Evolutionary conservation across 2,329 filamentous ascomycete species (phyloP).

Genomic region (Pestalotiopsis sp.): DNA sequence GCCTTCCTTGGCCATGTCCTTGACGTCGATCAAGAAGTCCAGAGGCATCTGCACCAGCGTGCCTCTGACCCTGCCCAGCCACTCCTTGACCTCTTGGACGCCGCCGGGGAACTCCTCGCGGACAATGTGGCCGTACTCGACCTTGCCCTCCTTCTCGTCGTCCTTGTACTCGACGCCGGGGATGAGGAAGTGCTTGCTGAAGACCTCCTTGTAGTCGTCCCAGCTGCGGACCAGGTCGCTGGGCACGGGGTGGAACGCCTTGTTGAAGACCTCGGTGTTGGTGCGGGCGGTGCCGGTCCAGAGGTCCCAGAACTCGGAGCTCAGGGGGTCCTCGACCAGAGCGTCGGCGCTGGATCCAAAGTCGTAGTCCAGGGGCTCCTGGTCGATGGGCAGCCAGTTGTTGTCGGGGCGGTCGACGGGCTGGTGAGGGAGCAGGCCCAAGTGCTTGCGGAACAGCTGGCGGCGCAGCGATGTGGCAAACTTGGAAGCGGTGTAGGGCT

Average conservation of each 20-base stretch:
- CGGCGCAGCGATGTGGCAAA: slow-evolving; percentile 83
- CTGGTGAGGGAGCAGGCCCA: slow-evolving; percentile 80
- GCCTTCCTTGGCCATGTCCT: slow-evolving; percentile 85
- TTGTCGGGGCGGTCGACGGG: slow-evolving; percentile 65
- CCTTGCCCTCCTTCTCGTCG: slow-evolving; percentile 49
- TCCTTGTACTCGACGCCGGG: slow-evolving; percentile 46
- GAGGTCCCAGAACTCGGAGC: slow-evolving; percentile 66
- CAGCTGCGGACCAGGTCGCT: slow-evolving; percentile 69
- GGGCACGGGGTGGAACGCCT: slow-evolving; percentile 80
- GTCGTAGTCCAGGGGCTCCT: slow-evolving; percentile 72
- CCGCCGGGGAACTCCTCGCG: slow-evolving; percentile 76
- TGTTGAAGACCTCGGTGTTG: slow-evolving; percentile 81
- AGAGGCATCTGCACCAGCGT: slow-evolving; percentile 89
- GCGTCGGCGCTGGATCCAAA: slow-evolving; percentile 69
- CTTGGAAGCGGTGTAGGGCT: slow-evolving; percentile 69
- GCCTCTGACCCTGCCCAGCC: slow-evolving; percentile 67
- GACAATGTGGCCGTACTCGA: slow-evolving; percentile 87
- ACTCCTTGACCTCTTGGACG: slow-evolving; percentile 71
- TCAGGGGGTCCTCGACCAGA: slow-evolving; percentile 75
- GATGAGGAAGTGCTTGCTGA: slow-evolving; percentile 65
- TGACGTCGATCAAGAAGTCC: slow-evolving; percentile 76
- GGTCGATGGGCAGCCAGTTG: slow-evolving; percentile 77
- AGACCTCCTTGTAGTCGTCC: slow-evolving; percentile 75
- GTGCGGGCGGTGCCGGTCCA: slow-evolving; percentile 74
- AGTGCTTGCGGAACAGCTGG: slow-evolving; percentile 87